Evolutionary conservation across 331 rosid genomes (phyloP), one percentile per base, ranked within the genome.

Genomic region (Arachis monticola): DNA sequence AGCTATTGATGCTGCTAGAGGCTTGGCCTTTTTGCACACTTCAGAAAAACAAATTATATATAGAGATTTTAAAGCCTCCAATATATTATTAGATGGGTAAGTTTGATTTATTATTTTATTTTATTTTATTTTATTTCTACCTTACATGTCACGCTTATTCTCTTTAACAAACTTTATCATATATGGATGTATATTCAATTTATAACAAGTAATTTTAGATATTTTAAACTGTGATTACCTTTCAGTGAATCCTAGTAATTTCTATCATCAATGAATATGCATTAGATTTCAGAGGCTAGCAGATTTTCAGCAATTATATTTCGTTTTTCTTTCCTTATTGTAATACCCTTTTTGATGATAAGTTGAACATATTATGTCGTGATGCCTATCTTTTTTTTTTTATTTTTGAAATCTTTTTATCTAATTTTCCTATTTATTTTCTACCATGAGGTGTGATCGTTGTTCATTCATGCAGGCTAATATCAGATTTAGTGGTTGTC

Each of bases 51-150:
- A 88, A 78, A 88, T 90, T 58, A 94, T 94, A 79, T 92, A 90
- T 74, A 83, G 96, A 87, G 97, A 94, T 86, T 92, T 94, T 75
- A 94, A 92, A 80, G 87, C 99, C 70, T 92, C 97, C n/a, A 94
- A 94, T 82, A 94, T 94, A 73, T 84, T 94, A 73, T 96, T 94
- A 63, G 97, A 94, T 74, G 41, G 96, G 99, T 94, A 17, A 65
- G 87, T 82, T 22, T 22, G 27, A 22, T 22, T 22, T 22, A 22
- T 22, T 0, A 22, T 22, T 22, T 22, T 22, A 22, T 22, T 22
- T 22, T 22, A 22, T 22, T 64, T 55, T 10, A 79, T 53, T 67
- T 45, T 2, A 35, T 35, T 35, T 22, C 27, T 22, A 22, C 27
- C 27, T 22, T 22, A 22, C 27, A 22, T 41, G 45, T 41, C 45